Percentiles rank a stretch among this genome's conserved stretches.
phyloP scores from a whole-genome alignment of 2,329 filamentous ascomycete genomes.

The Paracamarosporium sp. region DNA sequence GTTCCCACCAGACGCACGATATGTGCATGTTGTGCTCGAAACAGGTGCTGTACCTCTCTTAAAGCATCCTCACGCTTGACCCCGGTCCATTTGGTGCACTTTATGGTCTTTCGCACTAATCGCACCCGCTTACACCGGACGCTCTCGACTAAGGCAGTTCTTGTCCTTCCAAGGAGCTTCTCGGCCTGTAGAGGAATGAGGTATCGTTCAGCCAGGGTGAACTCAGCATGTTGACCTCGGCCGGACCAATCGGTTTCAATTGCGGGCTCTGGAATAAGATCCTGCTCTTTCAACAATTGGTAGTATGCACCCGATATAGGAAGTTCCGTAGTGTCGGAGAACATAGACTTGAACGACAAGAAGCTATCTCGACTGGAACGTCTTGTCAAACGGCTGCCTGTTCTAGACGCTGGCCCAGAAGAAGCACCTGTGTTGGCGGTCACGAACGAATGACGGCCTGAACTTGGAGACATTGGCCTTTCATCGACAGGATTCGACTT shows the following conservation, averaged over 20 bases:
- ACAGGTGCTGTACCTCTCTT: constrained; percentile 25
- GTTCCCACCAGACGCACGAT: constrained; percentile 27
- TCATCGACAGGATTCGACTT: neutral
- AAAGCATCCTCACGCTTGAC: constrained; percentile 25
- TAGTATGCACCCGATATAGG: neutral
- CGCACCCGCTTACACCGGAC: constrained; percentile 21
- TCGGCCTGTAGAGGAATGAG: constrained; percentile 8
- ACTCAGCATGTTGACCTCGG: constrained; percentile 14
- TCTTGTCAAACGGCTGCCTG: neutral
- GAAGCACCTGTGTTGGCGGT: constrained; percentile 1
- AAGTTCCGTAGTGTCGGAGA: neutral
- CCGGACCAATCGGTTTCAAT: constrained; percentile 13
- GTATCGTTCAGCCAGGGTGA: neutral
- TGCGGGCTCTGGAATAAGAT: constrained; percentile 8
- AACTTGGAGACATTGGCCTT: neutral
- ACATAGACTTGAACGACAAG: neutral
- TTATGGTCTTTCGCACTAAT: constrained; percentile 24
- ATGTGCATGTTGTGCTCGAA: constrained; percentile 23
- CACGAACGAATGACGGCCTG: constrained; percentile 6
- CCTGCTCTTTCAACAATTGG: constrained; percentile 3
- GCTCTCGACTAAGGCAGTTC: constrained; percentile 25
- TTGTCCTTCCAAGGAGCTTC: constrained; percentile 12
- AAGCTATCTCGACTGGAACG: constrained; percentile 8
- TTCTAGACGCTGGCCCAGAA: neutral
- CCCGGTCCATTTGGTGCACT: constrained; percentile 12